Percentiles rank a stretch among this genome's conserved stretches.
Conservation (phyloP, 73 alveolate genomes). For the Breviolum minutum region DNA sequence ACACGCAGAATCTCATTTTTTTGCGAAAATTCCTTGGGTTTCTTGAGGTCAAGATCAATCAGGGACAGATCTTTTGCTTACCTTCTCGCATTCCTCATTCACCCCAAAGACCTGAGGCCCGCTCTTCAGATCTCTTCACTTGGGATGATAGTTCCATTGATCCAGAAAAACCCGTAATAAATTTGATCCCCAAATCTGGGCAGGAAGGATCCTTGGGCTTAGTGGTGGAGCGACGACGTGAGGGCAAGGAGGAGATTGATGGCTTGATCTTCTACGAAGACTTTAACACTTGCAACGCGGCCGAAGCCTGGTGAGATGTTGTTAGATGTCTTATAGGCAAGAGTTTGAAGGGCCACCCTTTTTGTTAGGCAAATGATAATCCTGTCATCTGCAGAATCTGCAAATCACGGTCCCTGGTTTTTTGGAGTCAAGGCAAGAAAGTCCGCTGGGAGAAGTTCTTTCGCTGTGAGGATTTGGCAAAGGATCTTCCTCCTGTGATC, state of each 20-base stretch:
- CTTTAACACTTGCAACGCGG: conserved; percentile 38
- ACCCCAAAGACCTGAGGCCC: conserved; percentile 87
- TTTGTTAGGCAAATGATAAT: not conserved
- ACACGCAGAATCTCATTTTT: not conserved
- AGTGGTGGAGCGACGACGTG: conserved; percentile 92
- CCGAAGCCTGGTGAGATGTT: not conserved
- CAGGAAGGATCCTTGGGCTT: conserved; percentile 84
- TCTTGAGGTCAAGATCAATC: conserved; percentile 61
- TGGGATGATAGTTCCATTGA: not conserved
- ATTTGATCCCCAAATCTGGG: not conserved
- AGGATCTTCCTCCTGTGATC: conserved; percentile 82
- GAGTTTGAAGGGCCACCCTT: not conserved
- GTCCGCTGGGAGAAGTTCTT: conserved; percentile 93
- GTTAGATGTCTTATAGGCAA: not conserved
- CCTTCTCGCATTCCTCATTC: conserved; percentile 92
- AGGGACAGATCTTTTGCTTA: conserved; percentile 77
- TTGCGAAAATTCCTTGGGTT: not conserved
- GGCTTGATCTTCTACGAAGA: conserved; percentile 83
- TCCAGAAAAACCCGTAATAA: not conserved
- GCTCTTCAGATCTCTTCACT: not conserved
- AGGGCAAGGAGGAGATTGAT: conserved; percentile 87
- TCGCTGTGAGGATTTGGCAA: conserved; percentile 80
- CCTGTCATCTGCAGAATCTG: not conserved
- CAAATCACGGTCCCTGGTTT: not conserved
- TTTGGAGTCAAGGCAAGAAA: not conserved